Evolutionary conservation across 345 rosid genomes (phyloP).

Genomic region (Ailanthus altissimus): DNA sequence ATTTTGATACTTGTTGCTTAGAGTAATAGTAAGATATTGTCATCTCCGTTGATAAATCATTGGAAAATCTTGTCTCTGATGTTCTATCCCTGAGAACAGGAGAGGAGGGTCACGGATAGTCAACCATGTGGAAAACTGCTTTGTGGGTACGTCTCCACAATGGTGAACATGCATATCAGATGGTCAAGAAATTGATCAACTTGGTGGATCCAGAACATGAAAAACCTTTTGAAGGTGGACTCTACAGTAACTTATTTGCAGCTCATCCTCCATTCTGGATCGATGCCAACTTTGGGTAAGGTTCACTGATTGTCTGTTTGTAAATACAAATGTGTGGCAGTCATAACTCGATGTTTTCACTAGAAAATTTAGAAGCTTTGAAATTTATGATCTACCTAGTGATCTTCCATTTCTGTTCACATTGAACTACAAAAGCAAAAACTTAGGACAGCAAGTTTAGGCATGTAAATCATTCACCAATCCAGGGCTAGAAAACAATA

Average conservation of each 20-base stretch:
- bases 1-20: background rate
- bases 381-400: too few species aligned
- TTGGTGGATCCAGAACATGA: constrained; percentile 80
- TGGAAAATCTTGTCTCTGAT: constrained; percentile 10
- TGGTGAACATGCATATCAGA: constrained; percentile 65
- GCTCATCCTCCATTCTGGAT: constrained; percentile 98
- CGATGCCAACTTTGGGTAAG: constrained; percentile 97
- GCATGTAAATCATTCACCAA: background rate
- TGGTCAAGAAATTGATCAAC: constrained; percentile 71
- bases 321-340: background rate
- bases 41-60: background rate
- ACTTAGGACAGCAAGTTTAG: background rate
- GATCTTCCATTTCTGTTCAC: background rate
- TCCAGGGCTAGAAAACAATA: background rate
- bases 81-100: constrained; percentile 44
- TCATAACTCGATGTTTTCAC: background rate
- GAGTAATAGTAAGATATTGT: background rate
- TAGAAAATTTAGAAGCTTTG: background rate
- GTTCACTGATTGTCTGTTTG: background rate
- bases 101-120: constrained; percentile 98
- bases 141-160: constrained; percentile 85
- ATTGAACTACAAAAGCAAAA: background rate
- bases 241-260: constrained; percentile 84
- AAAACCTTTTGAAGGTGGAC: constrained; percentile 66
- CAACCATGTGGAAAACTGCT: constrained; percentile 83